phyloP scores from a whole-genome alignment of 2,329 filamentous ascomycete genomes.

The Shiraia bambusicola region DNA sequence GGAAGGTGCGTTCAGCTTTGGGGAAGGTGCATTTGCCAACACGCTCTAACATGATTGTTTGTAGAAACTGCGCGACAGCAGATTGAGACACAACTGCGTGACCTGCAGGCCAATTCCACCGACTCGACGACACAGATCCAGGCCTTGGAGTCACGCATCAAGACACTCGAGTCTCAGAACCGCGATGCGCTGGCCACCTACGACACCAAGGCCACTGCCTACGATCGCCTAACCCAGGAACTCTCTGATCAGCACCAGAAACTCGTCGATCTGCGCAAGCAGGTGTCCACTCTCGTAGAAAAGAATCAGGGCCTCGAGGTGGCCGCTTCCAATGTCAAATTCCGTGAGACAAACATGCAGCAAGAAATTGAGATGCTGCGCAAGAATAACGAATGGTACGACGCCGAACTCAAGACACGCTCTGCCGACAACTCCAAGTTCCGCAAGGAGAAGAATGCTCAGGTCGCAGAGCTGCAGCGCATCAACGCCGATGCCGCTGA shows the following conservation, averaged over 20 bases:
- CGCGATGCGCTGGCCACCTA: slow-evolving; percentile 86
- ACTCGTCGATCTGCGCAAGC: slow-evolving; percentile 77
- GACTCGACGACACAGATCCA: slow-evolving; percentile 73
- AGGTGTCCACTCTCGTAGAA: slow-evolving; percentile 80
- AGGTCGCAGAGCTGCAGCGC: slow-evolving; percentile 84
- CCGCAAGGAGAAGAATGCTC: slow-evolving; percentile 90
- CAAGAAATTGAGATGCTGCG: slow-evolving; percentile 88
- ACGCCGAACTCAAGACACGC: slow-evolving; percentile 88
- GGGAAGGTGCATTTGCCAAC: not conserved
- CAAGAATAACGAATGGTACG: slow-evolving; percentile 90
- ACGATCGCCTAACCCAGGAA: slow-evolving; percentile 83
- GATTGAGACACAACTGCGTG: slow-evolving; percentile 79
- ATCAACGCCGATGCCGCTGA: slow-evolving; percentile 82
- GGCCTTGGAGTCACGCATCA: slow-evolving; percentile 77
- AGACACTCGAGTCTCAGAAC: slow-evolving; percentile 86
- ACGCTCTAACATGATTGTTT: not conserved
- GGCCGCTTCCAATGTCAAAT: slow-evolving; percentile 77
- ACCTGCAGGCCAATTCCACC: slow-evolving; percentile 72
- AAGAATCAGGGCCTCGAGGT: slow-evolving; percentile 79
- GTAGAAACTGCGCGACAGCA: slow-evolving; percentile 74
- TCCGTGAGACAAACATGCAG: slow-evolving; percentile 84
- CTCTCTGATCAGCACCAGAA: slow-evolving; percentile 87
- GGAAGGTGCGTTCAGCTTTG: slow-evolving; percentile 65
- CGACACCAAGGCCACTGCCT: slow-evolving; percentile 83
- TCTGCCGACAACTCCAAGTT: slow-evolving; percentile 83